phyloP scores from a whole-genome alignment of 306 rosid genomes.

The Castanopsis chinensis region DNA sequence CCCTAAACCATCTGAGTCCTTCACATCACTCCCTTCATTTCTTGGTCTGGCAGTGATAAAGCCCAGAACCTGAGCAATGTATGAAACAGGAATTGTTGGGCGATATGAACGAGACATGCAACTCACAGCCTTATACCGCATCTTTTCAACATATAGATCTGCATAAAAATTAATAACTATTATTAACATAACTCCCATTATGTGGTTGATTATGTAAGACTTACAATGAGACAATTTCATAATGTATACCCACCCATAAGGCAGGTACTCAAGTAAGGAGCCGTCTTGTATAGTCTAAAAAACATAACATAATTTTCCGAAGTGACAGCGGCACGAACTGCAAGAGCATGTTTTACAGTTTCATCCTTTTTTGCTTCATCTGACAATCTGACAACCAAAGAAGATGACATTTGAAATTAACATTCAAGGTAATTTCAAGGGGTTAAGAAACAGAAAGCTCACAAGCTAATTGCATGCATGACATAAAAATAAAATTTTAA shows the following conservation, averaged over 20 bases:
- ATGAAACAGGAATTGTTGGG: conserved; percentile 77
- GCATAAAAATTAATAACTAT: conserved; percentile 19
- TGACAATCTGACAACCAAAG: conserved; percentile 58
- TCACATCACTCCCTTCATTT: conserved; percentile 49
- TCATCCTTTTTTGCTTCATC: conserved; percentile 65
- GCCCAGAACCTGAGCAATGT: conserved; percentile 80
- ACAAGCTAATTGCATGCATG: neutral
- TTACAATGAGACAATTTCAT: neutral
- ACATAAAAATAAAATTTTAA: neutral
- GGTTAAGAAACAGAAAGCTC: neutral
- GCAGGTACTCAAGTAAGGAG: conserved; percentile 83
- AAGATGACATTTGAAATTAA: conserved; percentile 25
- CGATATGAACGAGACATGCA: conserved; percentile 98
- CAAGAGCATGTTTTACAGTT: conserved; percentile 91
- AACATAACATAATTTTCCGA: conserved; percentile 80
- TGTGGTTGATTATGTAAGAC: conserved; percentile 3
- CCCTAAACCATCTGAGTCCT: conserved; percentile 61
- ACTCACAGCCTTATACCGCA: conserved; percentile 85
- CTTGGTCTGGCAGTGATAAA: conserved; percentile 36
- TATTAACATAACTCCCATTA: neutral
- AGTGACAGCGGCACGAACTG: conserved; percentile 92
- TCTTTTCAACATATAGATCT: conserved; percentile 93
- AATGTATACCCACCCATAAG: conserved; percentile 73
- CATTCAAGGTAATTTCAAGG: neutral
- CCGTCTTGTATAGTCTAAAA: conserved; percentile 85